These are phyloP conservation scores for Cladochytrium replicatum DNA, from an alignment of 192 early-diverging fungal species.

Conservation along the genomic window DNA sequence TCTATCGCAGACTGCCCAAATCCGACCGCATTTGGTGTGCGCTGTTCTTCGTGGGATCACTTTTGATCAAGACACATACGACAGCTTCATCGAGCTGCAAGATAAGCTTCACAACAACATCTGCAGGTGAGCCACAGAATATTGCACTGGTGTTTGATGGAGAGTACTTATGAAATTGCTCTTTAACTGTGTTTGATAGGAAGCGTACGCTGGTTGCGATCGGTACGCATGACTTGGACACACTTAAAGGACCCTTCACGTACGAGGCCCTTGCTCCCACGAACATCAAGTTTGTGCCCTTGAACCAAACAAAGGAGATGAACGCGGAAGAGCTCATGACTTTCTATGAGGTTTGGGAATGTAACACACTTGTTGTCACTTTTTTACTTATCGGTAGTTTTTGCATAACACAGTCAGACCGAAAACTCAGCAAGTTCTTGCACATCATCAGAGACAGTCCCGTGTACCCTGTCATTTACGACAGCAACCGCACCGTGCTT, in stretches of 20 bases:
- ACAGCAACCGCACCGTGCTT: constrained; percentile 70
- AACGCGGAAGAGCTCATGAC: constrained; percentile 80
- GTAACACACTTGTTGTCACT: too few species aligned
- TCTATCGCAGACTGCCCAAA: constrained; percentile 70
- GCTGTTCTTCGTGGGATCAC: constrained; percentile 82
- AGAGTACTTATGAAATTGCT: too few species aligned
- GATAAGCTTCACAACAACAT: constrained; percentile 98
- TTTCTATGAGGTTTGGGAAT: constrained; percentile 79
- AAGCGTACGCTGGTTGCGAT: constrained; percentile 94
- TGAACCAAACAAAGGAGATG: constrained; percentile 84
- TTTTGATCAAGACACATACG: constrained; percentile 74
- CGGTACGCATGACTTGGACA: constrained; percentile 98
- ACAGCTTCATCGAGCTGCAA: constrained; percentile 96
- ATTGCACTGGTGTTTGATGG: neutral
- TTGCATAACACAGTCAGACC: too few species aligned
- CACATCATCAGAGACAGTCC: constrained; percentile 87
- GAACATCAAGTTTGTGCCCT: constrained; percentile 84
- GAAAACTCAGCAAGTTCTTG: constrained; percentile 79
- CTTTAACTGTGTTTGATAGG: too few species aligned
- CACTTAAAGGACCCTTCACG: constrained; percentile 84
- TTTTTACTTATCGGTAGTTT: too few species aligned
- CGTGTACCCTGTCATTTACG: constrained; percentile 84
- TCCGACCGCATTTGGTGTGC: constrained; percentile 80
- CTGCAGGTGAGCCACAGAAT: constrained; percentile 61
- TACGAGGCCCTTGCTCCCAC: constrained; percentile 87